phyloP scores from a whole-genome alignment of 2,329 filamentous ascomycete genomes.

The Colletotrichum sp. region DNA sequence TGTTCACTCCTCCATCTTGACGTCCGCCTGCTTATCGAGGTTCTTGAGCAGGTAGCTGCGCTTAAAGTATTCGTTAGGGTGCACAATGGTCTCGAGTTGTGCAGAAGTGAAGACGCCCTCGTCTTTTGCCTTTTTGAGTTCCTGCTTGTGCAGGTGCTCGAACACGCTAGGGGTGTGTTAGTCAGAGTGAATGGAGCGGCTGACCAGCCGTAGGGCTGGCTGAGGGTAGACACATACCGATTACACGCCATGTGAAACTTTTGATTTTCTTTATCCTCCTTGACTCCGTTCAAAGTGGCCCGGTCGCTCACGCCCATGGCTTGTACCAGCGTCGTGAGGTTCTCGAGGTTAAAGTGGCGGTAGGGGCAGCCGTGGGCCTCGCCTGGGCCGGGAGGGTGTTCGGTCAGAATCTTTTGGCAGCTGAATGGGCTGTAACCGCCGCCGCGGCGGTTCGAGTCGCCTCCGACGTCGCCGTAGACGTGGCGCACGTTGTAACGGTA shows the following conservation, averaged over 20 bases:
- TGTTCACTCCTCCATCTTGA: constrained; percentile 61
- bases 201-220: neutral
- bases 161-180: constrained; percentile 68
- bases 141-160: constrained; percentile 80
- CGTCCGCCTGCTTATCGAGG: constrained; percentile 60
- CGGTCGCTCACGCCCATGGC: constrained; percentile 80
- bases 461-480: constrained; percentile 91
- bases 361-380: constrained; percentile 98
- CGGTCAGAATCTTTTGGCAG: constrained; percentile 93
- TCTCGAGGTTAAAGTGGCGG: constrained; percentile 88
- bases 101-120: constrained; percentile 72
- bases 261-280: constrained; percentile 86
- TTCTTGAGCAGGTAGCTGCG: constrained; percentile 89
- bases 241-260: constrained; percentile 97
- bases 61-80: constrained; percentile 98
- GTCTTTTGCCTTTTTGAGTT: constrained; percentile 79
- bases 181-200: neutral
- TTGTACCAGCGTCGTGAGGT: constrained; percentile 78
- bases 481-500: constrained; percentile 98
- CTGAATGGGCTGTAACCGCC: constrained; percentile 90
- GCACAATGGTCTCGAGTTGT: constrained; percentile 92
- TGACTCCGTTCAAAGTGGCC: constrained; percentile 78
- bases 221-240: constrained; percentile 56
- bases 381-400: constrained; percentile 83
- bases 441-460: constrained; percentile 85